Base-by-base conservation (phyloP, 2,329 filamentous ascomycete species). In the Fusarium tuaranense region DNA sequence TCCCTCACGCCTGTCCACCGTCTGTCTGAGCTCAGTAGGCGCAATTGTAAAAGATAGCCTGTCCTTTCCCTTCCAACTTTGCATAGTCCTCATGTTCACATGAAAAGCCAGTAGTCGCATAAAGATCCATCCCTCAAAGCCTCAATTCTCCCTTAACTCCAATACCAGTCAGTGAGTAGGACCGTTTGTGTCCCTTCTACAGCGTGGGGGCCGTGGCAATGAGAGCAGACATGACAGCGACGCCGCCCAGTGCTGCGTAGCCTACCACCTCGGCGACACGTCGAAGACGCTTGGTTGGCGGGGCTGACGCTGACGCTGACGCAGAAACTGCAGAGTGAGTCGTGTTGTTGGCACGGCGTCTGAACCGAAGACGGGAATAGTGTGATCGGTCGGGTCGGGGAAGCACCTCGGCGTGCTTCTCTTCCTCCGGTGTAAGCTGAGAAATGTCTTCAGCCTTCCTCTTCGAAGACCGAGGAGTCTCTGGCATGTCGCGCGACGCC, bases 151-250 rank as follows among this genome's bases (percentile, higher is more conserved):
- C 13, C 12, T 51, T 44, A 78, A 78, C 76, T 77, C 74, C 77
- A 27, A 63, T 65, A 60, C 39, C 48, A 67, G 64, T 30, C 38
- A 67, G 61, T 65, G 22, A n/a, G 27, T 16, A 39, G 32, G 30
- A 20, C n/a, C 16, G 38, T 36, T 48, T 38, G 39, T 68, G n/a
- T 7, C 4, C 16, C 8, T 20, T 44, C 44, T 66, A 71, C 44
- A 79, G 68, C 13, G 75, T 72, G 4, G 83, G 83, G 4, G 83
- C 83, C 4, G 82, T 84, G 22, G 82, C 83, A 61, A 84, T 84
- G 39, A 84, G 70, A 5, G 82, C 83, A 27, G 82, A 82, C 79
- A 84, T 81, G 44, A 84, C 83, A n/a, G 82, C 82, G 9, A 82
- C 76, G 22, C 83, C 83, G 9, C 83, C 83, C 4, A 84, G 72